Evolutionary conservation across 371 early-diverging fungal genomes (phyloP).

Genomic region (Mortierella sp.): DNA sequence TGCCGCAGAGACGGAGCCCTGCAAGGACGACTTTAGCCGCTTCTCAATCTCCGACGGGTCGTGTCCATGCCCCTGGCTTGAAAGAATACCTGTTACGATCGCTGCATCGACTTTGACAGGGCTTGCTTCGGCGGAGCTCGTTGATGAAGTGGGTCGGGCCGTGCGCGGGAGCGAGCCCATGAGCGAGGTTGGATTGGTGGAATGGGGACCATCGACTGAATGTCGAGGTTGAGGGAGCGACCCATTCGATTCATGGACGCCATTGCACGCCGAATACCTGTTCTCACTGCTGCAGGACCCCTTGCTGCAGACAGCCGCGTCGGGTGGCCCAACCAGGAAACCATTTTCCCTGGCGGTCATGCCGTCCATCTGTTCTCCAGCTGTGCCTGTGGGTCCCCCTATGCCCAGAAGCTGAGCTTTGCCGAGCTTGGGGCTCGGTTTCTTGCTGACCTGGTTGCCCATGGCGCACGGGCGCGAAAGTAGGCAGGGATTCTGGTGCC

Average conservation of each 20-base stretch:
- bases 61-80: conserved; percentile 25
- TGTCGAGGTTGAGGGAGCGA: conserved; percentile 10
- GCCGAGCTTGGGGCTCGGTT: conserved; percentile 19
- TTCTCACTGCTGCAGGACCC: too few species aligned
- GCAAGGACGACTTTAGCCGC: conserved; percentile 29
- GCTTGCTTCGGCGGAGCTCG: conserved; percentile 11
- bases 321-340: too few species aligned
- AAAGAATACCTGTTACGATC: conserved; percentile 32
- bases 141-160: background rate
- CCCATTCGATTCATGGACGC: background rate
- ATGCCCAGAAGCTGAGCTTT: too few species aligned
- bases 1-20: background rate
- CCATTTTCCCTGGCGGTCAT: too few species aligned
- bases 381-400: too few species aligned
- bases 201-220: too few species aligned
- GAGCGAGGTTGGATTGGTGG: conserved; percentile 12
- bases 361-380: too few species aligned
- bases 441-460: conserved; percentile 40
- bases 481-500: background rate
- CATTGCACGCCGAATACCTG: too few species aligned
- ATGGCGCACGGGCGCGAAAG: conserved; percentile 2
- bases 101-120: conserved; percentile 33
- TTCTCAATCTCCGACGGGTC: conserved; percentile 27
- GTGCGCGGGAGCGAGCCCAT: conserved; percentile 19
- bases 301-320: too few species aligned